These are phyloP conservation scores for Umbelopsis vinacea DNA, from an alignment of 192 early-diverging fungal species.

Conservation along the genomic window DNA sequence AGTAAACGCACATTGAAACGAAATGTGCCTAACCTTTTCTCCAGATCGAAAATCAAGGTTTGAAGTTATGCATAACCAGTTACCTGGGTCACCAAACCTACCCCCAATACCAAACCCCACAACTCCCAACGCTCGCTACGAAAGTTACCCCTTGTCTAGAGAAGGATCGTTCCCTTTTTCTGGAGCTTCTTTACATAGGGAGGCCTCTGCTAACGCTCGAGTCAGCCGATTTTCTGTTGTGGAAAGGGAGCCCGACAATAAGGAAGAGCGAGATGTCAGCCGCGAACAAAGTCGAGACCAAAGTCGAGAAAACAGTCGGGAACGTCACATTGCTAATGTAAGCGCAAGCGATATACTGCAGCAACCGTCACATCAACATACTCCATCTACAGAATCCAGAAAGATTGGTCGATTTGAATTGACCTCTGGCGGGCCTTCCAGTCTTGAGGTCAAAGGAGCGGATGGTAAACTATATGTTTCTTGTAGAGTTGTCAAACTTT, in stretches of 20 bases:
- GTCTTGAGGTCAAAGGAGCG: background rate
- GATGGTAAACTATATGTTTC: background rate
- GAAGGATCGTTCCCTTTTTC: slow-evolving; percentile 28
- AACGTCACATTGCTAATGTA: background rate
- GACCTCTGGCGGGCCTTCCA: slow-evolving; percentile 22
- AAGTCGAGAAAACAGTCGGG: background rate
- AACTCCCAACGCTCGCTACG: background rate
- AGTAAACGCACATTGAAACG: background rate
- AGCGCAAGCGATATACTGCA: background rate
- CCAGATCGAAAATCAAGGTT: slow-evolving; percentile 44
- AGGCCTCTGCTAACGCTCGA: slow-evolving; percentile 19
- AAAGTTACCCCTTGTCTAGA: slow-evolving; percentile 26
- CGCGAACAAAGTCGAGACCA: background rate
- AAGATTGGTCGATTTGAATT: slow-evolving; percentile 45
- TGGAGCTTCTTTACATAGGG: slow-evolving; percentile 29
- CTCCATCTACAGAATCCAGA: slow-evolving; percentile 28
- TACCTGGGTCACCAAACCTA: slow-evolving; percentile 3
- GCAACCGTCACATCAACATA: background rate
- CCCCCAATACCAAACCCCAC: background rate
- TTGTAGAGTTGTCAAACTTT: background rate
- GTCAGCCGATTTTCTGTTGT: slow-evolving; percentile 15
- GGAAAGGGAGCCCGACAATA: slow-evolving; percentile 18
- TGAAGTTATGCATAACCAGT: slow-evolving; percentile 36
- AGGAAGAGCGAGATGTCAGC: background rate
- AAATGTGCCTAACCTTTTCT: background rate